Percentiles rank a stretch among this genome's conserved stretches.
phyloP scores from a whole-genome alignment of 306 rosid species.

The Begonia fuchsioides region DNA sequence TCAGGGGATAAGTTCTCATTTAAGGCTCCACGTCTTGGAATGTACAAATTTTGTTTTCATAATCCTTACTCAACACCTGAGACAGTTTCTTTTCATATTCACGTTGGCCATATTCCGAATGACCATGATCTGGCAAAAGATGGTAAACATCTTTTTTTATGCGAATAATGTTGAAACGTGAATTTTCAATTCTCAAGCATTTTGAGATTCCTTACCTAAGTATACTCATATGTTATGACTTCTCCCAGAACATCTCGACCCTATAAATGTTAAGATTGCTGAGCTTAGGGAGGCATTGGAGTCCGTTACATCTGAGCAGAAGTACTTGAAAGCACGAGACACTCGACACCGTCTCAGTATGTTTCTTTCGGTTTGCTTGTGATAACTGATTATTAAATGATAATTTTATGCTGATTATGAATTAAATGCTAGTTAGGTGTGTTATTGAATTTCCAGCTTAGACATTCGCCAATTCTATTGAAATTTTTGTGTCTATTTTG shows the following conservation, averaged over 20 bases:
- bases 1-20: conserved; percentile 85
- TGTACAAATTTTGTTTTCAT: conserved; percentile 90
- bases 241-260: conserved; percentile 91
- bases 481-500: no score
- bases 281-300: conserved; percentile 95
- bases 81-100: conserved; percentile 95
- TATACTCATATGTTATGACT: neutral
- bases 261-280: conserved; percentile 97
- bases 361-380: conserved; percentile 13
- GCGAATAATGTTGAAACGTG: conserved; percentile 9
- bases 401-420: no score
- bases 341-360: conserved; percentile 89
- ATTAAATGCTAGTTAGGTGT: no score
- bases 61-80: conserved; percentile 95
- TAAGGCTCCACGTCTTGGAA: conserved; percentile 81
- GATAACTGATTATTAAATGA: no score
- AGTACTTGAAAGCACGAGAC: conserved; percentile 88
- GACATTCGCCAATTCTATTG: no score
- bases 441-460: no score
- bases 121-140: conserved; percentile 90
- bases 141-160: conserved; percentile 28
- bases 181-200: neutral
- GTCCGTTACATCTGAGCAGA: conserved; percentile 88
- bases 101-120: conserved; percentile 88
- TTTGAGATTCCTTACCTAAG: neutral